Evolutionary conservation across 1,284 basidiomycete genomes (phyloP).

Genomic region (Ganoderma leucocontextum): DNA sequence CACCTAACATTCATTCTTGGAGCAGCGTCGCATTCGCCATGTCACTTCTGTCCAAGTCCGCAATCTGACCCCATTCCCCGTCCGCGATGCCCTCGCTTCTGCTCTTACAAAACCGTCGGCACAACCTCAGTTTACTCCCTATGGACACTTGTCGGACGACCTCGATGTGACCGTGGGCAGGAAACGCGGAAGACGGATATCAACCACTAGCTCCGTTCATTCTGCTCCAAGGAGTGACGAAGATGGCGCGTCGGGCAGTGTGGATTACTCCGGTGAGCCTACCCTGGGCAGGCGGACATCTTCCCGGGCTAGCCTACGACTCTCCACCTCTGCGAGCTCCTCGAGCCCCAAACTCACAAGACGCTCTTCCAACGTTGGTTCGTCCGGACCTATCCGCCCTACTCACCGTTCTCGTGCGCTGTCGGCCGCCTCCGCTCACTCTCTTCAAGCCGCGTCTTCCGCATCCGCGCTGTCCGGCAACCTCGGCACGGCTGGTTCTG

Average conservation of each 20-base stretch:
- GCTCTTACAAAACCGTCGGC: constrained; percentile 72
- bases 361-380: constrained; percentile 26
- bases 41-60: constrained; percentile 77
- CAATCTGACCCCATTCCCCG: constrained; percentile 84
- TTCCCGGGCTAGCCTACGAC: constrained; percentile 36
- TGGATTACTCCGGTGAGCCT: constrained; percentile 25
- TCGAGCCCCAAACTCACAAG: constrained; percentile 28
- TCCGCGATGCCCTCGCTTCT: constrained; percentile 77
- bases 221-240: constrained; percentile 58
- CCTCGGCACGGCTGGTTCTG: constrained; percentile 34
- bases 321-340: constrained; percentile 26
- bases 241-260: constrained; percentile 34
- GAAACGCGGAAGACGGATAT: constrained; percentile 68
- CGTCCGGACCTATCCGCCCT: constrained; percentile 37
- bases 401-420: constrained; percentile 54
- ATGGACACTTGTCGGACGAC: constrained; percentile 71
- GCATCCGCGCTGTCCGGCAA: constrained; percentile 25
- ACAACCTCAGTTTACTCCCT: constrained; percentile 61
- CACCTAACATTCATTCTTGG: constrained; percentile 12
- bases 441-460: constrained; percentile 34
- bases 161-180: constrained; percentile 67
- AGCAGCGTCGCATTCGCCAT: constrained; percentile 77
- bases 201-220: constrained; percentile 59
- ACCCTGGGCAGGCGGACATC: constrained; percentile 31
- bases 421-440: constrained; percentile 57